These are phyloP conservation scores for Metarhizium guizhouense DNA, from an alignment of 2,329 filamentous ascomycete species.

Conservation along the genomic window DNA sequence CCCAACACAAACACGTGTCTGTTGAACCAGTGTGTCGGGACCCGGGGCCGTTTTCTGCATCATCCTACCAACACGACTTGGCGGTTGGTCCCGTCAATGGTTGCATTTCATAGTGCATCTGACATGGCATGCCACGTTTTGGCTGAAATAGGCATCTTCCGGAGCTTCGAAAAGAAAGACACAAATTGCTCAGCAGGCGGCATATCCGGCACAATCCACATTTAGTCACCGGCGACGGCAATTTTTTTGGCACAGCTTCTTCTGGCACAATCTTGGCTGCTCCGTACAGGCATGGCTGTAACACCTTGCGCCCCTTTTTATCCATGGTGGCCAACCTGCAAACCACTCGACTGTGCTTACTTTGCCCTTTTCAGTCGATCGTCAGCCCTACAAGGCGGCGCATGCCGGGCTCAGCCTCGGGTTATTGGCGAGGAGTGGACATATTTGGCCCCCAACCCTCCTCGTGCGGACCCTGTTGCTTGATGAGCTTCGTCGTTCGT, in stretches of 20 bases:
- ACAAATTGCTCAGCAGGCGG: background rate
- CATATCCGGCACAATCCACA: background rate
- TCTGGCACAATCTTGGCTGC: no score
- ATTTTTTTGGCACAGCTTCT: no score
- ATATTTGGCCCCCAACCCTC: slow-evolving; percentile 3
- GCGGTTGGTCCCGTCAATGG: background rate
- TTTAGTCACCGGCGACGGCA: background rate
- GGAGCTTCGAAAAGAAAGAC: background rate
- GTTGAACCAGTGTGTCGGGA: background rate
- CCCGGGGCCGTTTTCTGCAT: background rate
- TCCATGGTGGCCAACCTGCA: background rate
- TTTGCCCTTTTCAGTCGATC: background rate
- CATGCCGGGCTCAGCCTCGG: background rate
- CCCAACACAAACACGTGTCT: background rate
- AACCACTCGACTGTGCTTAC: slow-evolving; percentile 1
- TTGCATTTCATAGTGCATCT: background rate
- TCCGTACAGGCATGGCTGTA: background rate
- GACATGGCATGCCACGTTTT: background rate
- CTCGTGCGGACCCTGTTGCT: background rate
- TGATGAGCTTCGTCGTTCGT: background rate
- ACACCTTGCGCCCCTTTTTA: background rate
- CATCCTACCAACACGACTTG: background rate
- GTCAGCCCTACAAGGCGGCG: slow-evolving; percentile 7
- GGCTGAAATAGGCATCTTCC: background rate
- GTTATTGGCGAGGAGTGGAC: slow-evolving; percentile 1